Conservation (phyloP, 2,329 filamentous ascomycete species). For the Botrytis sinoallii region DNA sequence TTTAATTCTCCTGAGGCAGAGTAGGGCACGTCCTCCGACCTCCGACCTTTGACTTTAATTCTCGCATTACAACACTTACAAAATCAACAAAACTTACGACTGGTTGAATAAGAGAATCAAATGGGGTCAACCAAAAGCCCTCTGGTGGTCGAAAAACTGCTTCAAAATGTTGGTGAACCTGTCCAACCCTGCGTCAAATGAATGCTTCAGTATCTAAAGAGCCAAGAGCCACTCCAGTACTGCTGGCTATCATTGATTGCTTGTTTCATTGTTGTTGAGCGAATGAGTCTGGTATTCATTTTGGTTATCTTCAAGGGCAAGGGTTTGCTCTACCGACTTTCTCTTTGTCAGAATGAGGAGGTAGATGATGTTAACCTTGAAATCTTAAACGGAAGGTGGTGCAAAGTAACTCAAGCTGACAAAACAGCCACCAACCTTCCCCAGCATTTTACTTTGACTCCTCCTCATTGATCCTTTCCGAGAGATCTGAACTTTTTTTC, state of each 20-base stretch:
- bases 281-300: not conserved
- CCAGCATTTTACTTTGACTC: not conserved
- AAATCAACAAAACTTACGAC: not conserved
- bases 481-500: too few species aligned
- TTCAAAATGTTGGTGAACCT: not conserved
- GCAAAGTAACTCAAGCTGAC: not conserved
- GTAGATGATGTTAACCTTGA: not conserved
- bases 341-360: not conserved
- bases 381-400: not conserved
- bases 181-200: not conserved
- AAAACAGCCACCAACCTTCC: not conserved
- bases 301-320: not conserved
- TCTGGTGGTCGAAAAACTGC: not conserved
- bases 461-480: not conserved
- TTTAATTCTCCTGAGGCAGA: not conserved
- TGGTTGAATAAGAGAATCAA: not conserved
- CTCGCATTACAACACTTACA: not conserved
- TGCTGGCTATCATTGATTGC: not conserved
- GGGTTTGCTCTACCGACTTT: not conserved
- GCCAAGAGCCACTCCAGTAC: not conserved
- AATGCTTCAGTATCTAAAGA: not conserved
- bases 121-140: not conserved
- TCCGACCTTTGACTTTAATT: not conserved
- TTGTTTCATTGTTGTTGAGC: not conserved
- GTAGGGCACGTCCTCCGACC: not conserved